Base-by-base conservation (phyloP, 2,329 filamentous ascomycete genomes). In the Venturiaceae sp. region DNA sequence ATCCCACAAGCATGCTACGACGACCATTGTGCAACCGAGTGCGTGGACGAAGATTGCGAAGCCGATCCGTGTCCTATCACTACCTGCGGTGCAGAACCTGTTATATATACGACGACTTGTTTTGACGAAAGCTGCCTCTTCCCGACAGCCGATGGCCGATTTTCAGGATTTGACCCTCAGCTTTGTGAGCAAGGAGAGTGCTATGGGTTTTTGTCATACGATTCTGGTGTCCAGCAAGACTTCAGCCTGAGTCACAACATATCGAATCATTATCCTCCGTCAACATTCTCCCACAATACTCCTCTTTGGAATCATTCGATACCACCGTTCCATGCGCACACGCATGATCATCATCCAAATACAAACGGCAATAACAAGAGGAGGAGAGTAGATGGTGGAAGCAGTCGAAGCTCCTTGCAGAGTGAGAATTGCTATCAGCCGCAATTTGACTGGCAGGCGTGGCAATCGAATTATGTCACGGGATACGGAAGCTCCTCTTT, bases 1-100 rank as follows among this genome's bases (percentile, higher is more conserved):
- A 57, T 57, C 14, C 39, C 55, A 13, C 39, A 50, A 47, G 34
- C 55, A 33, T 57, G 55, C 55, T 57, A 19, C 32, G 55, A 26
- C 8, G 55, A 57, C 9, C 55, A 57, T 33, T 57, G 55, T 50
- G 21, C 55, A 44, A 33, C 39, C 21, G 55, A 57, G n/a, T 56
- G 53, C n/a, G 30, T 37, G 34, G 53, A 56, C 36, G 41, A 30
- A 16, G 21, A 36, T 30, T 56, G 53, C n/a, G 53, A 23, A 1
- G 11, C 36, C 19, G 53, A 44, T 19, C 5, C 28, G 26, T 57
- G 55, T 9, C 30, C 54, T n/a, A 23, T 37, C 37, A 9, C 30
- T 33, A 56, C 36, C 19, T 57, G 55, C 32, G 11, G n/a, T 23
- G 4, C 28, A 21, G 28, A 34, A 32, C 36, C 41, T 46, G 23